Evolutionary conservation across 305 asterid species (phyloP), one percentile per base, ranked within the genome.

Genomic region (Striga hermonthica): DNA sequence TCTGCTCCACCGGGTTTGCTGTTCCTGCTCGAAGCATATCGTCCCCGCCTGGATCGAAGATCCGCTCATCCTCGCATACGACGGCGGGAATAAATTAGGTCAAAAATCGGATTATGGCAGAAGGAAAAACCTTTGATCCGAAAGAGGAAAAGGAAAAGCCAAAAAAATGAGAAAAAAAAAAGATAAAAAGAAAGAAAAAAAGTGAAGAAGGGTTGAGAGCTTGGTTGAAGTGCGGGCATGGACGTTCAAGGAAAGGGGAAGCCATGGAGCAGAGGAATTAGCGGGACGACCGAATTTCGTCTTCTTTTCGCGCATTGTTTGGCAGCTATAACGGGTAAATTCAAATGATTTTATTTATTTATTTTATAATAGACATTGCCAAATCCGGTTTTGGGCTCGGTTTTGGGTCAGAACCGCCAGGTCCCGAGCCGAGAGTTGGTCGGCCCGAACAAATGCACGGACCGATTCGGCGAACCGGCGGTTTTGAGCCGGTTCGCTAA

Each of bases 241-340:
- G 9, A 37, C 11, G 76, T 35, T 67, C 43, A 10, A 34, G 66
- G 4, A 14, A 22, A 43, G 35, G 9, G 63, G 34, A 63, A 58
- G 52, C 6, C 31, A 49, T 58, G 79, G 73, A 54, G 53, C 59
- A 61, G 79, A 75, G 79, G 14, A 55, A 70, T 11, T 47, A 65
- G 62, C 64, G 79, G 79, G 75, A 73, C 22, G 10, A 50, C 67
- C 57, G 35, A 28, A n/a, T 56, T 57, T 65, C 59, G 9, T 12
- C 14, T 37, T 53, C 31, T 14, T 9, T 67, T 45, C 9, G 5
- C 13, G 3, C 14, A n/a, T 57, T 22, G 31, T 0, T 22, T 22
- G 31, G 31, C 2, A 22, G 31, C 31, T 22, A 22, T 22, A 22
- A 22, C 1, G 31, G 31, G 31, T 22, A 22, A 22, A 22, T 22